These are phyloP conservation scores for Pinus taeda DNA, from an alignment of 75 land plant genomes.

Conservation along the genomic window DNA sequence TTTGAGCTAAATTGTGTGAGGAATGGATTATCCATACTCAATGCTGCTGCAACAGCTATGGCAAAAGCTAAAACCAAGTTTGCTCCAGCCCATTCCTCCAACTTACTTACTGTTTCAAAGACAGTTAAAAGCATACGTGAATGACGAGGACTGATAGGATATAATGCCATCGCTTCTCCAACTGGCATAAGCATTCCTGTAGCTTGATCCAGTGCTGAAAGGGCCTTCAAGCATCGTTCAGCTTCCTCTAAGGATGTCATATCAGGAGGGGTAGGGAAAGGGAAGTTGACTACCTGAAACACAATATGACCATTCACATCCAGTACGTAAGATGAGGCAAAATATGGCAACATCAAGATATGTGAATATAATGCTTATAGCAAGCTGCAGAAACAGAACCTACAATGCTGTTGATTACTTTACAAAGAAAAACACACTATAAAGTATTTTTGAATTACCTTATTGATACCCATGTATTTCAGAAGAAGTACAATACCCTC, in stretches of 20 bases:
- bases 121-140: constrained; percentile 91
- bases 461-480: constrained; percentile 90
- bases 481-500: constrained; percentile 89
- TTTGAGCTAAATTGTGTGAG: constrained; percentile 35
- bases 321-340: not conserved
- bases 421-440: constrained; percentile 6
- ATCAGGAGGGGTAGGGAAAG: constrained; percentile 91
- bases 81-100: constrained; percentile 26
- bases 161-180: constrained; percentile 83
- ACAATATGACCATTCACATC: constrained; percentile 1
- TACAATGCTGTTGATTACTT: not conserved
- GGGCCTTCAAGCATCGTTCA: constrained; percentile 72
- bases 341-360: not conserved
- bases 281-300: constrained; percentile 84
- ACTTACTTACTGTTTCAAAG: constrained; percentile 49
- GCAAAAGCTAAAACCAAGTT: constrained; percentile 72
- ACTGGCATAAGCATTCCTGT: constrained; percentile 60
- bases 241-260: constrained; percentile 60
- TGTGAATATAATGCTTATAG: not conserved
- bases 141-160: constrained; percentile 98
- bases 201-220: constrained; percentile 70
- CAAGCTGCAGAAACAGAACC: not conserved
- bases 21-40: constrained; percentile 85
- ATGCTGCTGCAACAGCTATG: constrained; percentile 82
- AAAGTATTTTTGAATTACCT: constrained; percentile 43